Percentiles rank a stretch among this genome's conserved stretches.
Conservation (phyloP, 495 filamentous ascomycete species). For the Penicillium flavigenum region DNA sequence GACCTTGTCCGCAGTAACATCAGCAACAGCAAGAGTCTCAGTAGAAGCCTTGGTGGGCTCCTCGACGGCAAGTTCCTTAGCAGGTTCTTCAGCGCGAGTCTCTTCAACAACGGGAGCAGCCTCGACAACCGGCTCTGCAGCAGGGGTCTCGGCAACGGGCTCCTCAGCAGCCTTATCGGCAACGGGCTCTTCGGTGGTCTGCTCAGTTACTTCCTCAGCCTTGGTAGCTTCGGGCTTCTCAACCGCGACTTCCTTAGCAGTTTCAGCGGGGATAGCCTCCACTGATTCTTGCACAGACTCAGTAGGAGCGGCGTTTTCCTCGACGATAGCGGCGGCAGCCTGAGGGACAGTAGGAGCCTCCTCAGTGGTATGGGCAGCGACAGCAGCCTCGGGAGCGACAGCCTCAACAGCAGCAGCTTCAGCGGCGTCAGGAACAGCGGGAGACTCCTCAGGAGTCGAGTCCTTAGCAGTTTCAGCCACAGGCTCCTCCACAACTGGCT, state of each 20-base stretch:
- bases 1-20: constrained; percentile 10
- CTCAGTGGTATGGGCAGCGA: background rate
- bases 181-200: constrained; percentile 10
- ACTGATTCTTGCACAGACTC: background rate
- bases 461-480: constrained; percentile 14
- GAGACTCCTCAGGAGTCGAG: background rate
- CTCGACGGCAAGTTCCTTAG: constrained; percentile 6
- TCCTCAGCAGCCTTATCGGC: too few relatives aligned
- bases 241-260: constrained; percentile 3
- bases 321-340: background rate
- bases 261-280: constrained; percentile 1
- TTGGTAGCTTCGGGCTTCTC: background rate
- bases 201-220: constrained; percentile 1
- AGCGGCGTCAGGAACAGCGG: too few relatives aligned
- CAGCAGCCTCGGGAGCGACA: constrained; percentile 5
- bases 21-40: constrained; percentile 8
- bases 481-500: constrained; percentile 16
- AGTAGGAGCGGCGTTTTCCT: background rate
- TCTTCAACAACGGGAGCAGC: constrained; percentile 2
- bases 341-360: background rate
- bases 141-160: constrained; percentile 11
- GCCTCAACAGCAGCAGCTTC: background rate
- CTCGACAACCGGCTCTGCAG: constrained; percentile 7
- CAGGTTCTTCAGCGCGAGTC: constrained; percentile 10
- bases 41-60: constrained; percentile 4